Evolutionary conservation across 495 filamentous ascomycete species (phyloP), one percentile per base, ranked within the genome.

Genomic region (Podospora tetraspora): DNA sequence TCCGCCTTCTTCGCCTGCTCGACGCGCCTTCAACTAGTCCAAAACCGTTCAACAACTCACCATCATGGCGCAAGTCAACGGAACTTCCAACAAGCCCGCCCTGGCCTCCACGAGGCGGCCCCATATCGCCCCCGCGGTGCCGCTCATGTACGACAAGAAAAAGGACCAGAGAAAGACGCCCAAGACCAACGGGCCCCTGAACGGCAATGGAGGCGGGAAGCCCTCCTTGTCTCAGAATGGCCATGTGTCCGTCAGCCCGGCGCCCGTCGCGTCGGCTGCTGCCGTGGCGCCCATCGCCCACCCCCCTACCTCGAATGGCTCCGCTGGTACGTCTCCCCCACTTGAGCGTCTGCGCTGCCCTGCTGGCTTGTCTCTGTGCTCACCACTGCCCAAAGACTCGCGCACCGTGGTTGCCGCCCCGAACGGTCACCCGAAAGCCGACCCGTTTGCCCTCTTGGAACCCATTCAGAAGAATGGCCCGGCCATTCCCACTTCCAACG

Each of bases 51-150:
- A 19, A 8, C 43, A 52, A 52, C 43, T 52, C 43, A 8, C 66
- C 69, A 76, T 32, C 66, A 78, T 77, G 75, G 68, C 75, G 67
- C 69, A 72, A 61, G 19, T 62, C 64, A 74, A 72, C 59, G 73
- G 74, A 62, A 63, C 32, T 64, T 27, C 70, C 12, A 68, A 24
- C 62, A 77, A 73, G 61, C 67, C 71, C 16, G 61, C 68, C 24
- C 75, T 73, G 71, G 25, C 27, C 70, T 37, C 66, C 72, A 12
- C 68, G 43, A 37, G 52, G 71, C 57, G 16, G 69, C 21, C 68
- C 71, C 57, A 67, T 61, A 57, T 64, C 27, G 66, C 77, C 37
- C 76, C 76, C 21, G 76, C 68, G 24, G 58, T 78, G 11, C 76
- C 76, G 3, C 19, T n/a, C 43, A 19, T 52, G 1, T 52, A 52